Base-by-base conservation (phyloP, 768 basidiomycete genomes). In the Serpula lacrymans region DNA sequence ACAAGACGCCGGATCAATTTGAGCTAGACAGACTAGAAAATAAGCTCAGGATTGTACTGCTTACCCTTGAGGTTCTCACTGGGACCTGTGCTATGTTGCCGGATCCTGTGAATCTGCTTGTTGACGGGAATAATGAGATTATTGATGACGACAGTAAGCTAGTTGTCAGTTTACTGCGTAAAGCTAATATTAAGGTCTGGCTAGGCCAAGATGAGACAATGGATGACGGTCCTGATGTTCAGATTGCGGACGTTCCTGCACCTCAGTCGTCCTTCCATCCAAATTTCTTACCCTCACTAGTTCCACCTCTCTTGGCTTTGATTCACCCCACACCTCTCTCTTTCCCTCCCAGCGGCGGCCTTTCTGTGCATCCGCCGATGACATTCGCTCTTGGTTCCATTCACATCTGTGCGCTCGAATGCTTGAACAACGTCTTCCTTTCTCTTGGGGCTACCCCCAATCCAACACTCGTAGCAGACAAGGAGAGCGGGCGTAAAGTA, bases 11-110 rank as follows among this genome's bases (percentile, higher is more conserved):
- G 1, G 72, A 73, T 11, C 86, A 93, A 54, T 41, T 78, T 9
- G 80, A 85, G 51, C 72, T 96, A 2, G 86, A 88, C 45, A 67
- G 67, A 21, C 66, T 92, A 11, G 93, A 97, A 62, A 66, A 69
- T 12, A 75, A 67, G 40, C 60, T 96, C 38, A 73, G 82, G 50
- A 86, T 85, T 1, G 72, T 89, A 9, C 84, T 87, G 48, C 72
- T 93, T 23, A 80, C 85, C n/a, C 69, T 96, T 20, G 93, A 97
- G 63, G 80, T 96, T 35, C 60, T 96, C 47, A 94, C 91, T 1
- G 85, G 85, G 22, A 69, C 77, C n/a, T 96, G 89, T 57, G 92
- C 92, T 14, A 88, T 82, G 5, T 64, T 96, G 28, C 89, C 89
- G 4, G 89, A 91, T 51, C 79, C 84, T 13, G 79, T 82, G 39